A percentile compares a stretch with the other conserved stretches of the same genome.
These are phyloP conservation scores for Coemansia asiatica DNA, from an alignment of 192 early-diverging fungal species.

Conservation along the genomic window DNA sequence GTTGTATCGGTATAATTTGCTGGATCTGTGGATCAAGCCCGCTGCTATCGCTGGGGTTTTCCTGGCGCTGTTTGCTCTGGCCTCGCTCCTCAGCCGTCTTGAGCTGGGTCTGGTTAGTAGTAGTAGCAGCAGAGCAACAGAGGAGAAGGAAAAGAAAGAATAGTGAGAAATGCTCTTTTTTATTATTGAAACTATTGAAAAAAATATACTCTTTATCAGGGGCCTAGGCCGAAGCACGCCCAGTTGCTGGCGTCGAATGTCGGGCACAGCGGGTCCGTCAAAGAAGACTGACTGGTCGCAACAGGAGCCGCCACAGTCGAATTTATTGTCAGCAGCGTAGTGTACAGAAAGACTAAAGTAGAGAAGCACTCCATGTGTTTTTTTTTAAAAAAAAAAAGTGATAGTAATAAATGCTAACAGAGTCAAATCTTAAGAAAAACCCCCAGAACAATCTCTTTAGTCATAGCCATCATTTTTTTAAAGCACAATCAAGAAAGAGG, in stretches of 20 bases:
- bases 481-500: too few relatives aligned
- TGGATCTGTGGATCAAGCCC: constrained; percentile 64
- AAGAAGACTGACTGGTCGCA: background rate
- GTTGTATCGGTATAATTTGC: constrained; percentile 54
- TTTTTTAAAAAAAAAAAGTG: background rate
- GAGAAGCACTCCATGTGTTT: background rate
- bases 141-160: constrained; percentile 19
- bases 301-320: too few relatives aligned
- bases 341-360: too few relatives aligned
- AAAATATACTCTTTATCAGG: constrained; percentile 9
- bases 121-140: constrained; percentile 2
- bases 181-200: background rate
- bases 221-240: constrained; percentile 34
- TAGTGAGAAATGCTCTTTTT: constrained; percentile 1
- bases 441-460: too few relatives aligned
- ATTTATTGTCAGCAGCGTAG: too few relatives aligned
- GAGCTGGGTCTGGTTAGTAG: constrained; percentile 53
- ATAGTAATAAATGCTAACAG: too few relatives aligned
- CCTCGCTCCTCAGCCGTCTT: constrained; percentile 58
- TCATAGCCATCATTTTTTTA: too few relatives aligned
- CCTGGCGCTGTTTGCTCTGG: constrained; percentile 59
- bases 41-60: constrained; percentile 55
- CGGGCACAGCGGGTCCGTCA: constrained; percentile 34
- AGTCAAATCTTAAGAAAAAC: too few relatives aligned
- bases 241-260: constrained; percentile 35